phyloP scores from a whole-genome alignment of 768 basidiomycete genomes.

The Ramaria rubella region DNA sequence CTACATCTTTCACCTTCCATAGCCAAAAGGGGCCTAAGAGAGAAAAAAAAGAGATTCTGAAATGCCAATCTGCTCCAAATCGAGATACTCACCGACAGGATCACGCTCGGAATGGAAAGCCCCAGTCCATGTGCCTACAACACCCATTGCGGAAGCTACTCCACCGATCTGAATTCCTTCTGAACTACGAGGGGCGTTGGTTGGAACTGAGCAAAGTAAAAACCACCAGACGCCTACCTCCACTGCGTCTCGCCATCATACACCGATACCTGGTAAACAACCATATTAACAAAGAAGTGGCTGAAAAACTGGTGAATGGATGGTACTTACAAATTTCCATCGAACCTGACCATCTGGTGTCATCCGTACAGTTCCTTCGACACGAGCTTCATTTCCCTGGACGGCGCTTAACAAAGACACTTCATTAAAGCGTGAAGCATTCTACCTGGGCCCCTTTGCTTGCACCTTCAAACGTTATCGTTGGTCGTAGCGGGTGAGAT shows the following conservation, averaged over 20 bases:
- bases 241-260: constrained; percentile 50
- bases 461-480: constrained; percentile 13
- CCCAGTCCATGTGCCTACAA: constrained; percentile 65
- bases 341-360: constrained; percentile 38
- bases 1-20: constrained; percentile 36
- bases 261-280: constrained; percentile 40
- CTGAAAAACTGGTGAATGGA: not conserved
- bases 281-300: constrained; percentile 13
- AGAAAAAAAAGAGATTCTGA: constrained; percentile 1
- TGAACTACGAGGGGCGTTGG: constrained; percentile 37
- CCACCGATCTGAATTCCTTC: constrained; percentile 63
- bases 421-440: not conserved
- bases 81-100: constrained; percentile 48
- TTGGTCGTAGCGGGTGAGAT: constrained; percentile 12
- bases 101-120: constrained; percentile 52
- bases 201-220: not conserved
- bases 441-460: constrained; percentile 4
- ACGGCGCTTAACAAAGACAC: not conserved
- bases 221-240: too few relatives aligned
- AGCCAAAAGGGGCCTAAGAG: constrained; percentile 64
- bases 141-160: constrained; percentile 56
- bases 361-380: constrained; percentile 49
- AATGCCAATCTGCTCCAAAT: not conserved
- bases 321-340: constrained; percentile 53
- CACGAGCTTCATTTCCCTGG: constrained; percentile 31